These are phyloP conservation scores for Talaromyces thailandensis DNA, from an alignment of 495 filamentous ascomycete genomes.

Conservation along the genomic window DNA sequence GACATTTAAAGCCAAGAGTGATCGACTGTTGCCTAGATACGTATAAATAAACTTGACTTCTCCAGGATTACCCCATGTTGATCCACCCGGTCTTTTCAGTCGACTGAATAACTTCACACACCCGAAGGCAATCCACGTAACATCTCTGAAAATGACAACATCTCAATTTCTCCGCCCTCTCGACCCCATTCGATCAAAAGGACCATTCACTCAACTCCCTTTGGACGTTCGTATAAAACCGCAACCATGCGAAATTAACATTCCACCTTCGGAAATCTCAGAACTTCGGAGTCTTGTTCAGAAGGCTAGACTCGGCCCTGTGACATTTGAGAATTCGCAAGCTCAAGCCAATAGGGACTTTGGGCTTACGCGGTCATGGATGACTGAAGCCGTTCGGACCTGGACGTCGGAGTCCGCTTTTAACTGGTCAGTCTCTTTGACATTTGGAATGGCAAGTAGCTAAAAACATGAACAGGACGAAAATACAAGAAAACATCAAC, in stretches of 20 bases:
- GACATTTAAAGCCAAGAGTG: too few relatives aligned
- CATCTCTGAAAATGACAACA: neutral
- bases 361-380: neutral
- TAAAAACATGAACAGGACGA: neutral
- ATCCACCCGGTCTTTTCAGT: neutral
- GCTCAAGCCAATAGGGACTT: neutral
- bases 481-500: constrained; percentile 1
- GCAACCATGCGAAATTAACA: neutral
- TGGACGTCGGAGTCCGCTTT: neutral
- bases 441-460: neutral
- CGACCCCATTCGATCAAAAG: neutral
- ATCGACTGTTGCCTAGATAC: neutral
- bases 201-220: neutral
- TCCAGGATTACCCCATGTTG: neutral
- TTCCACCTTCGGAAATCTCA: neutral
- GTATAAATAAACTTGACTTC: neutral
- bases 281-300: neutral
- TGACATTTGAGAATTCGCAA: neutral
- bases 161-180: neutral
- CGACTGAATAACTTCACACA: neutral
- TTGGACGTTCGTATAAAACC: neutral
- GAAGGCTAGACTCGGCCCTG: neutral
- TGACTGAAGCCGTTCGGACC: neutral
- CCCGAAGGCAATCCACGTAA: neutral
- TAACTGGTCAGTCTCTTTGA: neutral